phyloP scores from a whole-genome alignment of 129 eudicot species.

The Helianthus annuus region DNA sequence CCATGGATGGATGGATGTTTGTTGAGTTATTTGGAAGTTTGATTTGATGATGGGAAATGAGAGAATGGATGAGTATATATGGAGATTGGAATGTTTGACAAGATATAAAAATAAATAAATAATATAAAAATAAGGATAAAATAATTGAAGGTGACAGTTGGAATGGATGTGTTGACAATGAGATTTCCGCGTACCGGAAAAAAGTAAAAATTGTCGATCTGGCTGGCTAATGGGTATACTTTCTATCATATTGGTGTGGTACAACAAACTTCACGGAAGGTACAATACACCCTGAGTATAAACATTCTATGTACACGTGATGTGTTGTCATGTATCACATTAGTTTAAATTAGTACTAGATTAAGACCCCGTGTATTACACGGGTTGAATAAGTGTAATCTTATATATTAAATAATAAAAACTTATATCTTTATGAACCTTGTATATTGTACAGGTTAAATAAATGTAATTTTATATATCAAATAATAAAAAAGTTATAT shows the following conservation, averaged over 20 bases:
- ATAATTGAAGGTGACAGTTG: conserved; percentile 40
- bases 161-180: conserved; percentile 36
- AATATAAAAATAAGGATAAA: background rate
- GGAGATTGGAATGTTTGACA: conserved; percentile 37
- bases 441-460: too few species aligned
- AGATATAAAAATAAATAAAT: background rate
- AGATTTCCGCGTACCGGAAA: conserved; percentile 30
- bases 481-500: too few species aligned
- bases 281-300: background rate
- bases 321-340: too few species aligned
- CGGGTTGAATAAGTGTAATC: too few species aligned
- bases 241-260: conserved; percentile 16
- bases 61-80: conserved; percentile 22
- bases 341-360: too few species aligned
- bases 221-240: conserved; percentile 30
- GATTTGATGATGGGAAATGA: background rate
- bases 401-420: too few species aligned
- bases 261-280: conserved; percentile 17
- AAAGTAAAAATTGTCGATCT: conserved; percentile 23
- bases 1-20: conserved; percentile 17
- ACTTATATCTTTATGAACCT: too few species aligned
- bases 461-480: too few species aligned
- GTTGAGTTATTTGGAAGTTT: background rate
- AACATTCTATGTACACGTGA: too few species aligned
- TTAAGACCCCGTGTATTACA: too few species aligned